Conservation (phyloP, 2,329 filamentous ascomycete genomes). For the Aaosphaeria pasadenensis region DNA sequence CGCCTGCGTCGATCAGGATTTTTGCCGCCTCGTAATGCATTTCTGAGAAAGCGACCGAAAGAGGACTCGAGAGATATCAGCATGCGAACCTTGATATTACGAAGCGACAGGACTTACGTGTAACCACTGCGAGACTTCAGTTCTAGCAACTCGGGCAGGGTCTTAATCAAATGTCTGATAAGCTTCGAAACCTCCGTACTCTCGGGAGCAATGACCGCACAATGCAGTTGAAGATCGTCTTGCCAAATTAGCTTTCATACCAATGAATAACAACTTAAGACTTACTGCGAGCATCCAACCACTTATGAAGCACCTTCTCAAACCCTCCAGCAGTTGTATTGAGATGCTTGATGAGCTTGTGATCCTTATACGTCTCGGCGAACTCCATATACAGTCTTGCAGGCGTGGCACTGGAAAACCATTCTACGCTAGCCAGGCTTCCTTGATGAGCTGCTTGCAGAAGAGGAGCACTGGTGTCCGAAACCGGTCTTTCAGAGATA, state of each 20-base stretch:
- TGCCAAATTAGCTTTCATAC: constrained; percentile 42
- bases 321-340: constrained; percentile 60
- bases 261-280: constrained; percentile 8
- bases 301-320: constrained; percentile 60
- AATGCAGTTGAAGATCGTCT: constrained; percentile 60
- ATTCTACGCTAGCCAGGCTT: constrained; percentile 68
- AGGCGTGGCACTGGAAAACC: constrained; percentile 72
- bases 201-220: constrained; percentile 42
- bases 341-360: constrained; percentile 62
- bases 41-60: constrained; percentile 63
- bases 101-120: not conserved
- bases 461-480: constrained; percentile 54
- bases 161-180: constrained; percentile 64
- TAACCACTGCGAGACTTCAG: constrained; percentile 54
- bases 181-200: constrained; percentile 49
- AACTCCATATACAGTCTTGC: constrained; percentile 68
- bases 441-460: constrained; percentile 57
- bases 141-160: constrained; percentile 61
- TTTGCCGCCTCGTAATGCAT: constrained; percentile 55
- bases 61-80: constrained; percentile 53
- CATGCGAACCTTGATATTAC: not conserved
- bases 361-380: constrained; percentile 57
- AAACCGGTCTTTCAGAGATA: constrained; percentile 6
- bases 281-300: constrained; percentile 61
- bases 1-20: constrained; percentile 64